Evolutionary conservation across 495 filamentous ascomycete genomes (phyloP), one percentile per base, ranked within the genome.

Genomic region (Penicillium cinerascens): DNA sequence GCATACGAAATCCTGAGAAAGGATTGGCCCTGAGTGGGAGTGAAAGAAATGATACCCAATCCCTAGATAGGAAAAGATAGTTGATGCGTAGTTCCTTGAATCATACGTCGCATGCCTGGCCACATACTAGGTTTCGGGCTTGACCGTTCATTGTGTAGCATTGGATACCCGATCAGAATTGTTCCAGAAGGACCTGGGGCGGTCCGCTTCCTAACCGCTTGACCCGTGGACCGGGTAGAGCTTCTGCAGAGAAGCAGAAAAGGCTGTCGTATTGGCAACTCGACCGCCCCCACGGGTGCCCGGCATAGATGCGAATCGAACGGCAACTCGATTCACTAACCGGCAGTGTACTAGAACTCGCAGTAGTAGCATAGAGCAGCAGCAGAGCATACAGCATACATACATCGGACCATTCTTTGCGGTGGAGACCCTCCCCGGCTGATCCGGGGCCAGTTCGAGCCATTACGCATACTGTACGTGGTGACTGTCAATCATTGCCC

Each of bases 161-260:
- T 25, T 10, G 27, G 44, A 33, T 37, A 8, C 44, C 44, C 2
- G n/a, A 39, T 8, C 18, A 33, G n/a, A 18, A 39, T 39, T 4
- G 11, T 39, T 49, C 45, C 26, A 51, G 42, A 47, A 50, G 36
- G 8, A 33, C 20, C 13, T 20, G 38, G 8, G 21, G 22, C 46
- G 52, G 60, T 55, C 57, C 60, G 60, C 60, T 54, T 51, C 60
- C 26, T 57, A 56, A 52, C 50, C 60, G 48, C 60, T 55, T 58
- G 40, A 38, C 29, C 41, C 39, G 22, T 33, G 29, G 44, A 62
- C 55, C 42, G 47, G 38, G 20, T 44, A 48, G 29, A 42, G 17
- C n/a, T 41, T 40, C 40, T 45, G 36, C 42, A 25, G 22, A 35
- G 37, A 15, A 25, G 36, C 40, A 47, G 25, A 10, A 33, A 33